Percentiles rank a stretch among this genome's conserved stretches.
Evolutionary conservation across 164 flowering plant species (phyloP).

Genomic region (Protea cynaroides): DNA sequence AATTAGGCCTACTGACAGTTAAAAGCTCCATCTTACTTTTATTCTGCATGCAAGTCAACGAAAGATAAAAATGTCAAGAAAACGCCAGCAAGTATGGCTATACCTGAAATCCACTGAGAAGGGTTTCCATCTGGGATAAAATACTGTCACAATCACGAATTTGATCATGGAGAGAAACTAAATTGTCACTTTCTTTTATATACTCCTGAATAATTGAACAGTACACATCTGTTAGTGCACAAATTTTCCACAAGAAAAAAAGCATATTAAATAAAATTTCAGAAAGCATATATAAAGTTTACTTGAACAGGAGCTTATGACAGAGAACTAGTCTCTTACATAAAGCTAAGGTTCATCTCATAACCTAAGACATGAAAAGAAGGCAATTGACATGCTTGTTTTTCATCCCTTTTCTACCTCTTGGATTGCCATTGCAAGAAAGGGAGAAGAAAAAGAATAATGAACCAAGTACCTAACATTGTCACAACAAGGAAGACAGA

Average conservation of each 20-base stretch:
- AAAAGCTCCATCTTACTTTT: no score
- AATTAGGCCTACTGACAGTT: no score
- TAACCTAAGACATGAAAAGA: no score
- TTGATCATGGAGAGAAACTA: conserved; percentile 94
- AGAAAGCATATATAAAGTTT: neutral
- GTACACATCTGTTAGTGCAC: neutral
- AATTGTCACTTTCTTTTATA: conserved; percentile 90
- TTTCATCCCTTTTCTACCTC: no score
- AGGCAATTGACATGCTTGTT: no score
- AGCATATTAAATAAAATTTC: neutral
- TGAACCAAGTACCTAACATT: no score
- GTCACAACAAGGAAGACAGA: no score
- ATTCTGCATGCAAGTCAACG: no score
- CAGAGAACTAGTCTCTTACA: no score
- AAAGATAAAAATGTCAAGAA: neutral
- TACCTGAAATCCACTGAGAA: conserved; percentile 98
- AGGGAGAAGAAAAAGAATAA: no score
- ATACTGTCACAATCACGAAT: conserved; percentile 90
- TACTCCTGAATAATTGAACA: conserved; percentile 59
- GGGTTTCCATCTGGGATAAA: conserved; percentile 93
- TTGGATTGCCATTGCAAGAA: no score
- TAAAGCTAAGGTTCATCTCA: no score
- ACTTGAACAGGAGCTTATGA: neutral
- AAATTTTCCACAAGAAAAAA: neutral
- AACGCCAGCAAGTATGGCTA: neutral